phyloP scores from a whole-genome alignment of 352 stramenopile genomes.

The Phytophthora sp. region DNA sequence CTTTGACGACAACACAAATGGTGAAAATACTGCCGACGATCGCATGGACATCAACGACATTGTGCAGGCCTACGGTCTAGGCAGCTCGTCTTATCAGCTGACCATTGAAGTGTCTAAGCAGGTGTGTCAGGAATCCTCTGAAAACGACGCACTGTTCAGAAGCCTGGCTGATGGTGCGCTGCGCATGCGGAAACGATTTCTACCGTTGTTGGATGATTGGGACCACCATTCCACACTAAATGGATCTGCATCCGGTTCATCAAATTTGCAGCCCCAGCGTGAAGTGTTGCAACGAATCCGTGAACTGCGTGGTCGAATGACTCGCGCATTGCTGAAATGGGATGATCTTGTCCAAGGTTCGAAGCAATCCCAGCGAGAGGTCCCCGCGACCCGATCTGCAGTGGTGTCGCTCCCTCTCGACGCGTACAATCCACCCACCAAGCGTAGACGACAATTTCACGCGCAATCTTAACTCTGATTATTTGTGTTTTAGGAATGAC shows the following conservation, averaged over 20 bases:
- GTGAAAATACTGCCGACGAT: slow-evolving; percentile 18
- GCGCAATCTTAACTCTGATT: too few species aligned
- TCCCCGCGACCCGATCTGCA: slow-evolving; percentile 1
- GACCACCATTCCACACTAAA: slow-evolving; percentile 42
- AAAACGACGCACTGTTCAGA: slow-evolving; percentile 75
- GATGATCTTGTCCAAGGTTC: slow-evolving; percentile 41
- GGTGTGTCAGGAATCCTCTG: slow-evolving; percentile 59
- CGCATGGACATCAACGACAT: slow-evolving; percentile 84
- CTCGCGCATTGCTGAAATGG: slow-evolving; percentile 46
- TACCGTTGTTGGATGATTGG: slow-evolving; percentile 74
- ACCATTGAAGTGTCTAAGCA: slow-evolving; percentile 70
- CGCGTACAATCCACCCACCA: slow-evolving; percentile 33
- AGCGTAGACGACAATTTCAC: slow-evolving; percentile 25
- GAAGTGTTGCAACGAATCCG: slow-evolving; percentile 34
- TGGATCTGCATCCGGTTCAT: not conserved
- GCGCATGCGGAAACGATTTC: slow-evolving; percentile 72
- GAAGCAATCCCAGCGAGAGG: slow-evolving; percentile 18
- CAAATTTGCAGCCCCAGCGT: slow-evolving; percentile 15
- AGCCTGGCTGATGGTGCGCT: slow-evolving; percentile 58
- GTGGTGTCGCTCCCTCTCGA: slow-evolving; percentile 44
- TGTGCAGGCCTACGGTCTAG: slow-evolving; percentile 75
- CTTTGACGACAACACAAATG: not conserved
- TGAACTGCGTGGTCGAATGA: slow-evolving; percentile 44
- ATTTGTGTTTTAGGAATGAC: too few species aligned
- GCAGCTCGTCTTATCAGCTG: slow-evolving; percentile 77